Evolutionary conservation across 1,284 basidiomycete genomes (phyloP), one percentile per base, ranked within the genome.

Genomic region (Peniophora sp.): DNA sequence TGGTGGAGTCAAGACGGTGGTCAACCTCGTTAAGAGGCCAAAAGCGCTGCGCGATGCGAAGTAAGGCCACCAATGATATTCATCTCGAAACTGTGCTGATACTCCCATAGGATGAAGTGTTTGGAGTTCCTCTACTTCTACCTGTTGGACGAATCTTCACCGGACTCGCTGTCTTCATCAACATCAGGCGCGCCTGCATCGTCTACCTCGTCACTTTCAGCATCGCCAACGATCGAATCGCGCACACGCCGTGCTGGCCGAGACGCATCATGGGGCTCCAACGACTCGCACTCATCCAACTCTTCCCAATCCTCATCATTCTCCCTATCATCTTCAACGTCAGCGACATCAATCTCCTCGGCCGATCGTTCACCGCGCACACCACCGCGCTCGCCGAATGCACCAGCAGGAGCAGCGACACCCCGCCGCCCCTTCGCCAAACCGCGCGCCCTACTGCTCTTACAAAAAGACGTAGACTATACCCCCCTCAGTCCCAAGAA

Each of bases 121-220:
- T 74, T 95, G 22, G 92, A 95, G 62, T 92, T 95, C 60, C 69
- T 96, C 3, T 94, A 94, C 65, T 95, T 93, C 63, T 96, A 95
- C 64, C 75, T 96, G 3, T 71, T 93, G 48, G 92, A 93, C 53
- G 92, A 95, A 64, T 75, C 75, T 0, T 61, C 68, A 15, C 57
- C 27, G 27, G 12, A 32, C 68, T 17, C 51, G 58, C 36, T 47
- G 6, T 32, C 27, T 12, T 32, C 27, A 32, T 32, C 46, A 2
- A 34, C 17, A 5, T 41, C 47, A 18, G 12, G 17, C n/a, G 52
- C 47, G 36, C 46, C 47, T 35, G 52, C 52, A 10, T 32, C 34
- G 6, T n/a, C 47, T 37, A 23, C 47, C 47, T 47, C 51, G 8
- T 48, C 50, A 6, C 27, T 32, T 6, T 12, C 5, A 12, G 27